Evolutionary conservation across 768 basidiomycete species (phyloP).

Genomic region (Psilocybe sp.): DNA sequence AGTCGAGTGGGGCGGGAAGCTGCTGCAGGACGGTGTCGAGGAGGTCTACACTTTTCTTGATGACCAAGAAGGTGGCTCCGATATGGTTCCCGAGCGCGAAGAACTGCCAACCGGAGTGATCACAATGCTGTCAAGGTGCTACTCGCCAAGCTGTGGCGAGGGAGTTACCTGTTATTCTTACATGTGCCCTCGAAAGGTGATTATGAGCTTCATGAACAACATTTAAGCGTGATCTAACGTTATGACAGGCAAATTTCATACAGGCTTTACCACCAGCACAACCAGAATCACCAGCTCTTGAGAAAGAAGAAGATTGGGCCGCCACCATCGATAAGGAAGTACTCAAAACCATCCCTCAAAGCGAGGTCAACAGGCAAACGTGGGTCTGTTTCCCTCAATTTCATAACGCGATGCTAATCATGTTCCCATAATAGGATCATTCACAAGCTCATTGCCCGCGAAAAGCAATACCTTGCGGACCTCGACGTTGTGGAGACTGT

Average conservation of each 20-base stretch:
- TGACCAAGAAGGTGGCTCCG: constrained; percentile 66
- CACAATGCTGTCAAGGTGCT: constrained; percentile 88
- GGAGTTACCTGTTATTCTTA: constrained; percentile 80
- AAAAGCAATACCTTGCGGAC: constrained; percentile 88
- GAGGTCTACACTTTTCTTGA: constrained; percentile 94
- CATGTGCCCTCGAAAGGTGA: constrained; percentile 71
- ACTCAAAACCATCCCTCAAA: constrained; percentile 54
- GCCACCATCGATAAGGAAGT: constrained; percentile 41
- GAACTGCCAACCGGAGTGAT: constrained; percentile 86
- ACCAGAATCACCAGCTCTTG: constrained; percentile 28
- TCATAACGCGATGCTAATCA: not conserved
- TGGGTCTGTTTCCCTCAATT: constrained; percentile 19
- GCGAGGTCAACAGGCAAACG: constrained; percentile 84
- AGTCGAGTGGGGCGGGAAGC: constrained; percentile 88
- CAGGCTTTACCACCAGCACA: constrained; percentile 13
- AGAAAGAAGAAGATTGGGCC: constrained; percentile 42
- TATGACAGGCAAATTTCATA: constrained; percentile 12
- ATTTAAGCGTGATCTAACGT: not conserved
- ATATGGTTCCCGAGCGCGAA: constrained; percentile 57
- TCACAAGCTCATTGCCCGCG: constrained; percentile 83
- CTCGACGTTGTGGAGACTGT: constrained; percentile 79
- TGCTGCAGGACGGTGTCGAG: constrained; percentile 83
- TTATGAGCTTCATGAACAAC: constrained; percentile 4
- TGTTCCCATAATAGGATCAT: constrained; percentile 52
- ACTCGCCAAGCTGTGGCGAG: constrained; percentile 82